phyloP scores from a whole-genome alignment of 805 yeast species.

The Saccharomycopsis sp. region DNA sequence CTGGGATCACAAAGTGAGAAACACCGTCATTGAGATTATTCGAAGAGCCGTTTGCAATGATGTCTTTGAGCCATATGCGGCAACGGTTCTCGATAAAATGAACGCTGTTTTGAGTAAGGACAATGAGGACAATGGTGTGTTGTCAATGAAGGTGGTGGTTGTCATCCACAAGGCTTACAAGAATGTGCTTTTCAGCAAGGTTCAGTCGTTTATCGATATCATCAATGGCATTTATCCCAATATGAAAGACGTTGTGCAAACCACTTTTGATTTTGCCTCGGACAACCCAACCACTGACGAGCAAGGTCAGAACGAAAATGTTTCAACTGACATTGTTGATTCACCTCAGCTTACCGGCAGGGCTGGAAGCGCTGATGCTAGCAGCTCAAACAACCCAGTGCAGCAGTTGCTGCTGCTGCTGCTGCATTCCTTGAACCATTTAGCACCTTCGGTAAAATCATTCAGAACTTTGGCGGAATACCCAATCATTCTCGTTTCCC shows the following conservation, averaged over 20 bases:
- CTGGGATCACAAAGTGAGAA: constrained; percentile 69
- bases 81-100: constrained; percentile 48
- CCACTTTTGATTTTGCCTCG: no score
- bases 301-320: constrained; percentile 22
- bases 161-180: constrained; percentile 80
- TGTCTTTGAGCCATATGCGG: constrained; percentile 61
- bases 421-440: constrained; percentile 25
- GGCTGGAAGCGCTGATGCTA: no score
- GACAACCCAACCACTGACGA: no score
- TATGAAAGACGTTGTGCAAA: constrained; percentile 66
- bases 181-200: constrained; percentile 55
- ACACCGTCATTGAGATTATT: constrained; percentile 66
- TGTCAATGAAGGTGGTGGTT: constrained; percentile 81
- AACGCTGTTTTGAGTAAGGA: constrained; percentile 61
- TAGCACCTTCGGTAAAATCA: constrained; percentile 61
- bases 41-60: constrained; percentile 80
- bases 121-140: constrained; percentile 91
- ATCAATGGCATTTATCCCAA: constrained; percentile 71
- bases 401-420: constrained; percentile 1
- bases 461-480: constrained; percentile 92
- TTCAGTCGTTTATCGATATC: constrained; percentile 68
- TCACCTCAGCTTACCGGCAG: no score
- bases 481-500: constrained; percentile 90
- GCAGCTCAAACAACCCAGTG: no score
- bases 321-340: not conserved